Conservation (phyloP, 2,329 filamentous ascomycete genomes). For the Ramularia collo-cygni region DNA sequence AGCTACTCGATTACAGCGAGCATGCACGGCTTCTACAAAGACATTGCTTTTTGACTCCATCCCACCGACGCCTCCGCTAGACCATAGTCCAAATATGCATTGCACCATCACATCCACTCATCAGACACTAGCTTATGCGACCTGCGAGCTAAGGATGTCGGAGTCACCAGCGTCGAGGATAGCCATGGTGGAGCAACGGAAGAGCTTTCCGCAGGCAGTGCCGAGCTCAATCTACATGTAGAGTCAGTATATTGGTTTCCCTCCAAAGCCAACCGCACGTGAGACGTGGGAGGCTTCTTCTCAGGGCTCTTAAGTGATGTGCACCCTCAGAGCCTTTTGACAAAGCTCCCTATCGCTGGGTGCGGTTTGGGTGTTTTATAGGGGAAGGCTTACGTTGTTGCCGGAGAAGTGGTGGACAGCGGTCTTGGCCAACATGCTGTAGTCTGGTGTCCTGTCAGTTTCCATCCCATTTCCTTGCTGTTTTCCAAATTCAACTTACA, state of each 20-base stretch:
- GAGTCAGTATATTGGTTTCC: slow-evolving; percentile 53
- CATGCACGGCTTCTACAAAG: background rate
- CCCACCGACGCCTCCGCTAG: slow-evolving; percentile 1
- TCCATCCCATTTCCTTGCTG: slow-evolving; percentile 13
- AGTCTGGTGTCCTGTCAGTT: slow-evolving; percentile 42
- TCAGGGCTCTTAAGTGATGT: slow-evolving; percentile 58
- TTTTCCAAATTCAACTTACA: slow-evolving; percentile 41
- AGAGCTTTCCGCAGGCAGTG: slow-evolving; percentile 97
- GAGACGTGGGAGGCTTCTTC: slow-evolving; percentile 61
- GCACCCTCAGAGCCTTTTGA: slow-evolving; percentile 29
- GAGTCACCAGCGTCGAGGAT: slow-evolving; percentile 94
- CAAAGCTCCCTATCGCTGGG: slow-evolving; percentile 31
- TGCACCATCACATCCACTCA: slow-evolving; percentile 1
- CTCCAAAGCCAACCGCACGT: slow-evolving; percentile 64
- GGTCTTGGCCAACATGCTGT: slow-evolving; percentile 87
- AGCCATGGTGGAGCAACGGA: slow-evolving; percentile 95
- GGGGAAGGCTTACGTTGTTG: slow-evolving; percentile 80
- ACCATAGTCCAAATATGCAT: slow-evolving; percentile 3
- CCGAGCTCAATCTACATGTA: slow-evolving; percentile 83
- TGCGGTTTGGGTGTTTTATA: slow-evolving; percentile 12
- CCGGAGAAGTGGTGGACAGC: slow-evolving; percentile 96
- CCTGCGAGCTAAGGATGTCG: slow-evolving; percentile 81
- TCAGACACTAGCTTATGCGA: slow-evolving; percentile 30
- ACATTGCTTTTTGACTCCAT: background rate
- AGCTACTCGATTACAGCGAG: background rate